These are phyloP conservation scores for Neopestalotiopsis sp. DNA, from an alignment of 2,329 filamentous ascomycete genomes.

Conservation along the genomic window DNA sequence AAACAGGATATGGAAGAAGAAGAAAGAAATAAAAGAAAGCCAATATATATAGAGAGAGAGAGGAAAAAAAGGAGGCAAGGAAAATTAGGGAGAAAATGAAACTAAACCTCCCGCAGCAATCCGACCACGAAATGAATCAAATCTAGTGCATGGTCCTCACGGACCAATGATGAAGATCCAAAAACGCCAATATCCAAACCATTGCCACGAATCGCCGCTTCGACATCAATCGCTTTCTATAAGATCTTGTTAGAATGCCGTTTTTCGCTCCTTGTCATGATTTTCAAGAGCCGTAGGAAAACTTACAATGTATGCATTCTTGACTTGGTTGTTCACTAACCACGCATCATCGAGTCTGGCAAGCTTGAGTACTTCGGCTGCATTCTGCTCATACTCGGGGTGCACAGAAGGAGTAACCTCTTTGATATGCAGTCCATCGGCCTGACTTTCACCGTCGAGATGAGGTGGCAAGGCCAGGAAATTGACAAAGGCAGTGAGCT, in stretches of 20 bases:
- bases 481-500: constrained; percentile 78
- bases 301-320: constrained; percentile 28
- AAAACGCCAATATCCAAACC: constrained; percentile 36
- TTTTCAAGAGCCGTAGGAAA: neutral
- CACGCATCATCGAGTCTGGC: constrained; percentile 20
- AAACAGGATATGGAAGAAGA: neutral
- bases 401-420: neutral
- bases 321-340: constrained; percentile 25
- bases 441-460: neutral
- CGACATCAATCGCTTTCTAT: constrained; percentile 35
- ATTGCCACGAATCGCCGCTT: constrained; percentile 29
- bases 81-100: neutral
- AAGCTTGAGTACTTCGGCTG: neutral
- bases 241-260: constrained; percentile 9
- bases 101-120: neutral
- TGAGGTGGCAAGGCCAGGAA: constrained; percentile 65
- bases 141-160: constrained; percentile 22
- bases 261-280: too few species aligned
- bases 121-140: constrained; percentile 25
- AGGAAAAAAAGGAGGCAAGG: neutral
- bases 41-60: neutral
- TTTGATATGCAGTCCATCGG: neutral
- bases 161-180: constrained; percentile 23
- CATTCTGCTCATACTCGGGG: neutral
- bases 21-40: neutral